These are phyloP conservation scores for Stentor roeselii DNA, from an alignment of 73 alveolate species.

Conservation along the genomic window DNA sequence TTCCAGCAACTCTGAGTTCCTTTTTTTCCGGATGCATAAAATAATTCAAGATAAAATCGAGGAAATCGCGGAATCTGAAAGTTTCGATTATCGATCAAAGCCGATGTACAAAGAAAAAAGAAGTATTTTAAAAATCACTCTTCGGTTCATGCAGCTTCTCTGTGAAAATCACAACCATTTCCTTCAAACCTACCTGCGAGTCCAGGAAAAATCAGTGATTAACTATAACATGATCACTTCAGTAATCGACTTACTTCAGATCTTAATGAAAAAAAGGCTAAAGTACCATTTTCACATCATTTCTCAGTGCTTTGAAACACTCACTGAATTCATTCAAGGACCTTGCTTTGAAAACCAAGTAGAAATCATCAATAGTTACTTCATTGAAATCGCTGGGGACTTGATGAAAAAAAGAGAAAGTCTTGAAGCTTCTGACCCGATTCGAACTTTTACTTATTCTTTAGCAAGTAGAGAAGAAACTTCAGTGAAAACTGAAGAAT, in stretches of 20 bases:
- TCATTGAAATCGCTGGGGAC: constrained; percentile 53
- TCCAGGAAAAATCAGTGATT: constrained; percentile 46
- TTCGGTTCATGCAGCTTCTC: constrained; percentile 34
- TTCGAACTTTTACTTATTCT: neutral
- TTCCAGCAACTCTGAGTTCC: constrained; percentile 43
- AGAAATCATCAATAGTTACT: constrained; percentile 47
- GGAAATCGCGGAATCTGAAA: neutral
- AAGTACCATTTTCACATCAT: constrained; percentile 32
- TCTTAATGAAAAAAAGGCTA: constrained; percentile 20
- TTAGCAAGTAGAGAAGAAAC: neutral
- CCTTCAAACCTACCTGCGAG: constrained; percentile 42
- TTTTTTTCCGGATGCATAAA: constrained; percentile 34
- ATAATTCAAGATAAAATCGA: constrained; percentile 35
- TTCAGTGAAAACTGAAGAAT: neutral
- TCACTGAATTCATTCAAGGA: constrained; percentile 55
- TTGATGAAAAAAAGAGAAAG: constrained; percentile 32
- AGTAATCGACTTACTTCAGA: constrained; percentile 39
- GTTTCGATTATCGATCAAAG: constrained; percentile 14
- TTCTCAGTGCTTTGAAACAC: constrained; percentile 47
- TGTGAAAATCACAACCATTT: constrained; percentile 52
- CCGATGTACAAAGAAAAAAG: constrained; percentile 33
- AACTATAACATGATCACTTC: constrained; percentile 40
- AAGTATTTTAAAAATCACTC: constrained; percentile 28
- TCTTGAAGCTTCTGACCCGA: neutral
- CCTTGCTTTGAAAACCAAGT: constrained; percentile 56